Conservation (phyloP, 495 filamentous ascomycete genomes). For the Penicillium diatomitis region DNA sequence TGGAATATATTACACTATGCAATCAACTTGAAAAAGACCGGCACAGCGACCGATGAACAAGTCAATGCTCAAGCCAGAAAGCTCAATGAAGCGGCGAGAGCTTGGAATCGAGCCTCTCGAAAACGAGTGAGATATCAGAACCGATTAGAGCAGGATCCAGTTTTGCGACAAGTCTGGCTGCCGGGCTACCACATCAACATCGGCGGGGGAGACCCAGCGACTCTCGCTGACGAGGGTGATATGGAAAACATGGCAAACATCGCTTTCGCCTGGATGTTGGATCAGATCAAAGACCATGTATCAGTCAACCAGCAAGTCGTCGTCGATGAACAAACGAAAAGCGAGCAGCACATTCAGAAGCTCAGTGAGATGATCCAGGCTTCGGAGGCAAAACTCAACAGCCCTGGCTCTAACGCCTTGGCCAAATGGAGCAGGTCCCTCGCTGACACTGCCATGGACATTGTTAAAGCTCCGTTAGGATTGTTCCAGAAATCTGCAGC, state of each 20-base stretch:
- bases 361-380: not conserved
- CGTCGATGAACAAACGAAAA: conserved; percentile 2
- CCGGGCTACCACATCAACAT: conserved; percentile 41
- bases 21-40: conserved; percentile 4
- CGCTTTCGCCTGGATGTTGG: conserved; percentile 16
- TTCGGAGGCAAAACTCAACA: not conserved
- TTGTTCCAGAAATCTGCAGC: not conserved
- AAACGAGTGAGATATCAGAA: conserved; percentile 7
- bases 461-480: conserved; percentile 1
- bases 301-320: conserved; percentile 12
- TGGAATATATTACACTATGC: conserved; percentile 1
- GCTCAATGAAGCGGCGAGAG: conserved; percentile 4
- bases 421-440: conserved; percentile 1
- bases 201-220: conserved; percentile 24
- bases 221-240: conserved; percentile 7
- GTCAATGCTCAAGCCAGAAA: conserved; percentile 6
- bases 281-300: conserved; percentile 10
- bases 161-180: conserved; percentile 16
- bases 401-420: not conserved
- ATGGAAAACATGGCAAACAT: conserved; percentile 20
- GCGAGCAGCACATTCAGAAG: not conserved
- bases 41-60: conserved; percentile 5
- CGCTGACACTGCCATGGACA: not conserved
- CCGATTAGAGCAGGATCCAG: conserved; percentile 3
- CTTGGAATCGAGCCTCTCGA: conserved; percentile 4